These are phyloP conservation scores for Candida suzukii DNA, from an alignment of 805 yeast genomes.

Conservation along the genomic window DNA sequence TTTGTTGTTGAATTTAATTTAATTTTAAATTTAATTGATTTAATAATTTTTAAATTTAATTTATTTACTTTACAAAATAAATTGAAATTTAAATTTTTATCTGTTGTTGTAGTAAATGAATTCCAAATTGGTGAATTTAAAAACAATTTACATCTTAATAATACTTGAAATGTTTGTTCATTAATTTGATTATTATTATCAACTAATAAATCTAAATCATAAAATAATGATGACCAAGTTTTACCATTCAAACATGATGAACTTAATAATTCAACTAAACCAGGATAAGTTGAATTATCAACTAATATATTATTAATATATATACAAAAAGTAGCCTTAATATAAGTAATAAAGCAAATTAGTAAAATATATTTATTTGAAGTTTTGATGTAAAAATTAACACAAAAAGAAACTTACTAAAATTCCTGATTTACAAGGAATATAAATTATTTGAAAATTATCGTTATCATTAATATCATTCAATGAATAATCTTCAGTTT, in stretches of 20 bases:
- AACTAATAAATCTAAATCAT: not conserved
- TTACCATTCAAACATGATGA: not conserved
- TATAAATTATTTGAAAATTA: not conserved
- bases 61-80: constrained; percentile 9
- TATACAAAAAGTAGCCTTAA: not conserved
- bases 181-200: not conserved
- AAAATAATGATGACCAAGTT: not conserved
- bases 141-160: not conserved
- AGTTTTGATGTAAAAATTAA: too few relatives aligned
- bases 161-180: not conserved
- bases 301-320: not conserved
- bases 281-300: not conserved
- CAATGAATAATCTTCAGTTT: not conserved
- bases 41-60: not conserved
- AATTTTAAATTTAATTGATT: not conserved
- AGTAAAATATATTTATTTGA: too few relatives aligned
- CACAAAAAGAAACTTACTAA: not conserved
- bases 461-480: not conserved
- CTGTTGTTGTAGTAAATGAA: not conserved
- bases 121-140: not conserved
- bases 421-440: not conserved
- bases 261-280: not conserved
- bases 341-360: not conserved
- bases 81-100: not conserved
- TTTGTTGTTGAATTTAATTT: not conserved